A percentile compares a stretch with the other conserved stretches of the same genome.
Evolutionary conservation across 306 rosid species (phyloP).

Genomic region (Citrullus colocynthis): DNA sequence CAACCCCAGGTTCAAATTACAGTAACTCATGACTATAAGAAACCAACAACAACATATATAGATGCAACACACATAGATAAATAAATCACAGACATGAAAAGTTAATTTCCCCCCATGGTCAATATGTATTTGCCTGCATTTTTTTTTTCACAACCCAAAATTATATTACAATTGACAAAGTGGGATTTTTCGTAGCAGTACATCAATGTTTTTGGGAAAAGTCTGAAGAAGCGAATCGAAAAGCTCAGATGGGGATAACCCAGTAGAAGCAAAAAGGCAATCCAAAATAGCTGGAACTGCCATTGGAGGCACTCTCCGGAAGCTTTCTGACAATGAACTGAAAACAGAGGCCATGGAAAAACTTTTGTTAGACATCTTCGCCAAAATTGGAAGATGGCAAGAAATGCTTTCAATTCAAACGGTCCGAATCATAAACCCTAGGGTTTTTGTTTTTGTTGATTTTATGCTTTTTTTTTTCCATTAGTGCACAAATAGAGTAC

Average conservation of each 20-base stretch:
- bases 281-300: slow-evolving; percentile 67
- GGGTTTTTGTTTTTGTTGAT: not conserved
- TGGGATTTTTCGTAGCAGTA: slow-evolving; percentile 15
- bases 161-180: not conserved
- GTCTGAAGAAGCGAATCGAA: slow-evolving; percentile 43
- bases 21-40: not conserved
- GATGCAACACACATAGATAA: not conserved
- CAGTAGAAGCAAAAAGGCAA: slow-evolving; percentile 57
- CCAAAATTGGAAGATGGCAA: not conserved
- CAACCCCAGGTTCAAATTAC: not conserved
- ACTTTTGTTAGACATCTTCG: slow-evolving; percentile 20
- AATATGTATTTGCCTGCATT: not conserved
- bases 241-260: slow-evolving; percentile 37
- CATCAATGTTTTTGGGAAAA: slow-evolving; percentile 44
- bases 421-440: slow-evolving; percentile 11
- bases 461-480: too few species aligned
- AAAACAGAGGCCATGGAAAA: slow-evolving; percentile 35
- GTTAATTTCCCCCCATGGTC: not conserved
- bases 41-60: not conserved
- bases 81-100: not conserved
- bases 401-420: not conserved
- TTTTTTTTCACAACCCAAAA: not conserved
- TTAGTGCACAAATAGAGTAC: not conserved
- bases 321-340: slow-evolving; percentile 41
- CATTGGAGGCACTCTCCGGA: slow-evolving; percentile 44